phyloP scores from a whole-genome alignment of 371 early-diverging fungal genomes.

The Catenaria anguillulae region DNA sequence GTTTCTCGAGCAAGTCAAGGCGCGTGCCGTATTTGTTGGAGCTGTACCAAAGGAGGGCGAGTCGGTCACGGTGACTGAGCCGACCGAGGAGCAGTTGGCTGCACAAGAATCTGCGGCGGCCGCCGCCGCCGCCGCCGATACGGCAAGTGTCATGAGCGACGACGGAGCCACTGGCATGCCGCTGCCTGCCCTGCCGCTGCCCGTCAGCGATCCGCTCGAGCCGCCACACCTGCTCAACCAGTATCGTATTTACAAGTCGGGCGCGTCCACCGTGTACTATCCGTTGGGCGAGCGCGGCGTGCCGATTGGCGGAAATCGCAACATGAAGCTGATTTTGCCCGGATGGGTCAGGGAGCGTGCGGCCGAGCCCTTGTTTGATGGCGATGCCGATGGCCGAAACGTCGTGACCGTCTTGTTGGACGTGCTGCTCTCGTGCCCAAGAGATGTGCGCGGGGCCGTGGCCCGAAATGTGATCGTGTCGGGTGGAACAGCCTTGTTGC shows the following conservation, averaged over 20 bases:
- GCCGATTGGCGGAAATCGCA: neutral
- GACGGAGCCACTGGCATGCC: too few species aligned
- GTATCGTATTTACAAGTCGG: constrained; percentile 1
- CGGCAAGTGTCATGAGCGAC: constrained; percentile 12
- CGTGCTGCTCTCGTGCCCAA: constrained; percentile 43
- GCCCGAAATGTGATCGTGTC: constrained; percentile 47
- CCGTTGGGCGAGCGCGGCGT: constrained; percentile 4
- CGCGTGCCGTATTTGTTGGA: constrained; percentile 45
- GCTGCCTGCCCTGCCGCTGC: neutral
- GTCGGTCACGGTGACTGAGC: constrained; percentile 28
- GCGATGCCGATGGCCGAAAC: constrained; percentile 38
- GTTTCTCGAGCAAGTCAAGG: constrained; percentile 55
- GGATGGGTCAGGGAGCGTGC: constrained; percentile 78
- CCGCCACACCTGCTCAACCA: neutral
- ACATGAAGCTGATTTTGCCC: constrained; percentile 39
- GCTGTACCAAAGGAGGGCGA: constrained; percentile 6
- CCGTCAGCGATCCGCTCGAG: too few species aligned
- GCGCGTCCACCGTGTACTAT: constrained; percentile 4
- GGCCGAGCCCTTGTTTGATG: constrained; percentile 64
- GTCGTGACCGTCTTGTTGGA: constrained; percentile 44
- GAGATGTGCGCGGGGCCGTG: constrained; percentile 56
- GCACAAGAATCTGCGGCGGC: too few species aligned
- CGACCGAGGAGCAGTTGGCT: constrained; percentile 8
- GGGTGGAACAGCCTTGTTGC: constrained; percentile 64
- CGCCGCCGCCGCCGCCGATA: constrained; percentile 13